Conservation (phyloP, 2,329 filamentous ascomycete genomes). For the Penicillium paneum region DNA sequence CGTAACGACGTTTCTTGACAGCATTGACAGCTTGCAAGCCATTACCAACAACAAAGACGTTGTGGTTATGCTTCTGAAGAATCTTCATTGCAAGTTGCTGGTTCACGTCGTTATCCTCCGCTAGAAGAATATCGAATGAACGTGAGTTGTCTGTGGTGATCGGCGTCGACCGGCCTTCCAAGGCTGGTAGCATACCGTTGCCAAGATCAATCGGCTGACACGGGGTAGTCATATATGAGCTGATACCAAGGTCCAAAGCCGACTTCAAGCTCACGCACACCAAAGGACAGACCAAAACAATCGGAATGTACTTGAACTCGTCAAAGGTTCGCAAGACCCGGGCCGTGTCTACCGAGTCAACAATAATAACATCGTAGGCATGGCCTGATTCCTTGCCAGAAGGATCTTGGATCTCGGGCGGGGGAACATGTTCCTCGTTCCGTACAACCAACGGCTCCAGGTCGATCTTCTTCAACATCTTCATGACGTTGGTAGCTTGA, state of each 20-base stretch:
- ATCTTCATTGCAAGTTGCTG: slow-evolving; percentile 96
- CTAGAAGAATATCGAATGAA: slow-evolving; percentile 90
- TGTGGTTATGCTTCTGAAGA: slow-evolving; percentile 83
- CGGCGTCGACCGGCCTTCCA: slow-evolving; percentile 89
- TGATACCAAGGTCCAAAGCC: slow-evolving; percentile 89
- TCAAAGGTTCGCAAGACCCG: slow-evolving; percentile 79
- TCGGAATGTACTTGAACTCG: slow-evolving; percentile 96
- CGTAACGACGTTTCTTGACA: slow-evolving; percentile 88
- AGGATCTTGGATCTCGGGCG: slow-evolving; percentile 52
- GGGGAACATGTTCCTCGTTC: slow-evolving; percentile 64
- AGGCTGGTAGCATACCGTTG: slow-evolving; percentile 91
- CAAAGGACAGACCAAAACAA: slow-evolving; percentile 83
- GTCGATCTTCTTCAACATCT: slow-evolving; percentile 74
- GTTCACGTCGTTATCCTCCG: slow-evolving; percentile 97
- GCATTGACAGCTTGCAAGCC: slow-evolving; percentile 88
- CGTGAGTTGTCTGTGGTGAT: slow-evolving; percentile 90
- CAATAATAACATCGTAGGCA: slow-evolving; percentile 90
- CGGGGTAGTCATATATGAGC: slow-evolving; percentile 98
- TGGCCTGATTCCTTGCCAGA: slow-evolving; percentile 50
- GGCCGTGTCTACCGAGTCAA: slow-evolving; percentile 91
- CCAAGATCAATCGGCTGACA: slow-evolving; percentile 91
- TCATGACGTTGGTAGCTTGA: slow-evolving; percentile 66
- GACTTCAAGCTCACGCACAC: slow-evolving; percentile 92
- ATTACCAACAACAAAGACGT: slow-evolving; percentile 78
- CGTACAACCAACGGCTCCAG: slow-evolving; percentile 81